Conservation (phyloP, 2,329 filamentous ascomycete species). For the Didymosphaeria variabile region DNA sequence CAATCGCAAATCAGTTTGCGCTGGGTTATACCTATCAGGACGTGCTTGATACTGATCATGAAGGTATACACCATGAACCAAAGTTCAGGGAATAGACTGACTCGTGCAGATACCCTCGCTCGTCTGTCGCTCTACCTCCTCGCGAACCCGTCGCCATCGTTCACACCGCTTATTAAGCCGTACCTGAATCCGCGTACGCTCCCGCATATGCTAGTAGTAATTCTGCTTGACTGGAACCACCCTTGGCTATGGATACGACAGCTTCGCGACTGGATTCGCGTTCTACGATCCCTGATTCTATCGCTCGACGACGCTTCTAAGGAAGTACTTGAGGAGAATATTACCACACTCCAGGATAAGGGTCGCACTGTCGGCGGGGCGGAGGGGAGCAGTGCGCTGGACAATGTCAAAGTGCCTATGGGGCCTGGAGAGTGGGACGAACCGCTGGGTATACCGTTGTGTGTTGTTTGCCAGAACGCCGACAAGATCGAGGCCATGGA, state of each 20-base stretch:
- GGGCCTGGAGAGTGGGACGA: conserved; percentile 95
- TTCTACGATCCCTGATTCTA: conserved; percentile 79
- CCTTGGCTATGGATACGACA: conserved; percentile 93
- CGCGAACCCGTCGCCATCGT: conserved; percentile 82
- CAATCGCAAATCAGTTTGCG: conserved; percentile 90
- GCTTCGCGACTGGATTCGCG: conserved; percentile 86
- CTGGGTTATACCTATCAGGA: conserved; percentile 96
- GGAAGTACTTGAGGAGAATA: conserved; percentile 85
- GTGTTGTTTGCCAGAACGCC: conserved; percentile 95
- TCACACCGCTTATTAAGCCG: conserved; percentile 82
- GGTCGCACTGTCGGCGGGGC: conserved; percentile 35
- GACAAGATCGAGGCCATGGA: conserved; percentile 92
- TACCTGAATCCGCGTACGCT: conserved; percentile 85
- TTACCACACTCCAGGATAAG: conserved; percentile 77
- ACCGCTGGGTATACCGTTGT: conserved; percentile 83
- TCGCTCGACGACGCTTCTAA: conserved; percentile 80
- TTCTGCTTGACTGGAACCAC: conserved; percentile 94
- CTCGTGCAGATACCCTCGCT: conserved; percentile 77
- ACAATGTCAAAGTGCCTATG: conserved; percentile 69
- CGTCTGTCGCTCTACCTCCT: conserved; percentile 90
- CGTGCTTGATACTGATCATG: conserved; percentile 91
- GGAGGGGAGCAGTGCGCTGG: conserved; percentile 40
- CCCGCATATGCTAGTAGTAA: conserved; percentile 83
- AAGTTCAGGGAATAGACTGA: conserved; percentile 18
- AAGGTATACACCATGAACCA: conserved; percentile 67